Evolutionary conservation across 805 yeast genomes (phyloP).

Genomic region (Millerozyma miso): DNA sequence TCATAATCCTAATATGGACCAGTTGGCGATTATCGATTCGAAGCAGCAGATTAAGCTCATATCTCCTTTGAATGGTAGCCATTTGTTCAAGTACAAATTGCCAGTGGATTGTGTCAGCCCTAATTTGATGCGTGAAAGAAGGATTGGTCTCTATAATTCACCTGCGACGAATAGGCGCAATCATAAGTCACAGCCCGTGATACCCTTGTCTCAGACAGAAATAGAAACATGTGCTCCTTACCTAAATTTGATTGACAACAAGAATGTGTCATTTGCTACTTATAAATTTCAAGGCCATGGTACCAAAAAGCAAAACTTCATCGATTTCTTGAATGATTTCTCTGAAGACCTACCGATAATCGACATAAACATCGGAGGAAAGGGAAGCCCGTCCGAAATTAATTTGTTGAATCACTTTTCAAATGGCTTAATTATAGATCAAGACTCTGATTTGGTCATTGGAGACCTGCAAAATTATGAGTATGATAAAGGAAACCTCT

Average conservation of each 20-base stretch:
- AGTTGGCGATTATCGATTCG: constrained; percentile 31
- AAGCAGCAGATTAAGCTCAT: constrained; percentile 28
- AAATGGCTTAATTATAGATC: background rate
- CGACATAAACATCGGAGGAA: background rate
- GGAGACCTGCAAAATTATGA: background rate
- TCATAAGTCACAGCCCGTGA: constrained; percentile 3
- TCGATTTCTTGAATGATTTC: background rate
- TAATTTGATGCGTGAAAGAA: constrained; percentile 15
- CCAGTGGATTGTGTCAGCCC: constrained; percentile 27
- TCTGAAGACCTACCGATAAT: background rate
- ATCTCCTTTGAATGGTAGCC: constrained; percentile 35
- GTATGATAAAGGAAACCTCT: background rate
- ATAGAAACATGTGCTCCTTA: constrained; percentile 50
- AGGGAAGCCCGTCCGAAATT: background rate
- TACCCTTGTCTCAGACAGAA: constrained; percentile 49
- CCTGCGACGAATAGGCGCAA: background rate
- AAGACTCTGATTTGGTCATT: background rate
- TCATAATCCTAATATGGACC: constrained; percentile 20
- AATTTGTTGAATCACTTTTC: background rate
- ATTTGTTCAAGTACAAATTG: constrained; percentile 37
- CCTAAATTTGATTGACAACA: constrained; percentile 25
- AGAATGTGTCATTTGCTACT: constrained; percentile 27
- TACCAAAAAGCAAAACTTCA: background rate
- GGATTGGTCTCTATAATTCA: background rate
- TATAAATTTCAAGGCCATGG: constrained; percentile 14